phyloP scores from a whole-genome alignment of 2,329 filamentous ascomycete species.

The Xylariaceae sp. region DNA sequence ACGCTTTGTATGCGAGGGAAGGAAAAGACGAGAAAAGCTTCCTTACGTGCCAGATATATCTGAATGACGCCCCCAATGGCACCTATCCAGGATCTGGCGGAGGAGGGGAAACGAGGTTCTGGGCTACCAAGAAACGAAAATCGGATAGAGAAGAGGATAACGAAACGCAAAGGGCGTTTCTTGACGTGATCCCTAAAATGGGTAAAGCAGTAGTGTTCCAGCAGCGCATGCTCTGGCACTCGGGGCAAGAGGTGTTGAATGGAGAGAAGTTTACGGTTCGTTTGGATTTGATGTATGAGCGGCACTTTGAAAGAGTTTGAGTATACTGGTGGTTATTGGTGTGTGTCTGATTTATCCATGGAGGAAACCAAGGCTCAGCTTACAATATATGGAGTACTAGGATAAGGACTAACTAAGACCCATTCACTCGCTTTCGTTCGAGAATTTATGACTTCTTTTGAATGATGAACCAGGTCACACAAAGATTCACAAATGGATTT shows the following conservation, averaged over 20 bases:
- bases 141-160: conserved; percentile 5
- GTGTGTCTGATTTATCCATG: too few relatives aligned
- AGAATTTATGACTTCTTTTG: too few relatives aligned
- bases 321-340: too few relatives aligned
- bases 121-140: conserved; percentile 22
- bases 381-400: too few relatives aligned
- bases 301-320: conserved; percentile 16
- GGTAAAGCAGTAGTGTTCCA: conserved; percentile 31
- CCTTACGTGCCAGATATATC: conserved; percentile 31
- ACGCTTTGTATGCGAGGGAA: conserved; percentile 20
- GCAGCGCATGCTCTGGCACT: conserved; percentile 31
- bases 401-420: too few relatives aligned
- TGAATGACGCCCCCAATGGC: conserved; percentile 22
- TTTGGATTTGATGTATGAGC: conserved; percentile 30
- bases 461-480: too few relatives aligned
- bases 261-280: conserved; percentile 31
- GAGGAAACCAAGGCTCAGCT: too few relatives aligned
- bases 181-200: conserved; percentile 29
- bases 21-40: conserved; percentile 28
- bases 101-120: conserved; percentile 24
- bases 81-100: conserved; percentile 10
- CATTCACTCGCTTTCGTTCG: too few relatives aligned
- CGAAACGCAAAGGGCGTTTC: conserved; percentile 15
- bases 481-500: too few relatives aligned
- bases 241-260: conserved; percentile 27